phyloP scores from a whole-genome alignment of 2,329 filamentous ascomycete species.

The Scedosporium minutisporum region DNA sequence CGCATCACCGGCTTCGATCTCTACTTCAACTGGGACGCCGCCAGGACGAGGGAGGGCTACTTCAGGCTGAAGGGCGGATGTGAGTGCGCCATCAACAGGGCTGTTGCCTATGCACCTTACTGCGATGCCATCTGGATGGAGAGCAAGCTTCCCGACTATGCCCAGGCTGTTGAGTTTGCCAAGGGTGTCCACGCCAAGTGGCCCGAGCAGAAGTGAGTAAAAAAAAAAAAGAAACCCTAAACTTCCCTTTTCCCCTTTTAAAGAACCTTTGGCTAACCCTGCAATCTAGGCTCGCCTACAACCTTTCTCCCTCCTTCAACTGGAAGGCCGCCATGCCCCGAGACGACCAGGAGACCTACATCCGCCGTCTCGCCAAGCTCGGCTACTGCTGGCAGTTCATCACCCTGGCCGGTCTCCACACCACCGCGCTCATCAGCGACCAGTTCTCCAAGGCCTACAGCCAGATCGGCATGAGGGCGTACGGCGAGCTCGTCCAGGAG shows the following conservation, averaged over 20 bases:
- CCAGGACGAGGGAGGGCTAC: slow-evolving; percentile 87
- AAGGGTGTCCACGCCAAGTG: slow-evolving; percentile 87
- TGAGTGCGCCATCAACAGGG: slow-evolving; percentile 82
- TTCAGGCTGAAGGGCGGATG: slow-evolving; percentile 89
- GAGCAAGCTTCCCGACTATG: slow-evolving; percentile 86
- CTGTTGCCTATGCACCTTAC: slow-evolving; percentile 85
- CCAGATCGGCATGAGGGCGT: slow-evolving; percentile 82
- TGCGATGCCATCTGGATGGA: slow-evolving; percentile 99
- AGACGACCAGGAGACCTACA: slow-evolving; percentile 93
- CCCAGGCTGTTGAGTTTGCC: slow-evolving; percentile 87
- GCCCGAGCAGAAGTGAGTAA: slow-evolving; percentile 84
- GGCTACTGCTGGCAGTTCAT: slow-evolving; percentile 99
- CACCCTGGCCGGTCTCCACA: slow-evolving; percentile 94
- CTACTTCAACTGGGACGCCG: slow-evolving; percentile 91
- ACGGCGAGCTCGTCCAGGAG: slow-evolving; percentile 95
- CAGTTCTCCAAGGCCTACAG: slow-evolving; percentile 78
- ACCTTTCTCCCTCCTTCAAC: slow-evolving; percentile 98
- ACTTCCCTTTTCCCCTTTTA: background rate
- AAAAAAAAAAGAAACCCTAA: background rate
- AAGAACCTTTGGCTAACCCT: slow-evolving; percentile 11
- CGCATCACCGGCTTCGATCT: slow-evolving; percentile 69
- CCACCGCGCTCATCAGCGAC: slow-evolving; percentile 84
- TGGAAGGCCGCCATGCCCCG: slow-evolving; percentile 96
- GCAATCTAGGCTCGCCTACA: slow-evolving; percentile 71
- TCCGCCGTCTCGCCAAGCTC: slow-evolving; percentile 71